These are phyloP conservation scores for Senna siamea DNA, from an alignment of 306 rosid species.

Conservation along the genomic window DNA sequence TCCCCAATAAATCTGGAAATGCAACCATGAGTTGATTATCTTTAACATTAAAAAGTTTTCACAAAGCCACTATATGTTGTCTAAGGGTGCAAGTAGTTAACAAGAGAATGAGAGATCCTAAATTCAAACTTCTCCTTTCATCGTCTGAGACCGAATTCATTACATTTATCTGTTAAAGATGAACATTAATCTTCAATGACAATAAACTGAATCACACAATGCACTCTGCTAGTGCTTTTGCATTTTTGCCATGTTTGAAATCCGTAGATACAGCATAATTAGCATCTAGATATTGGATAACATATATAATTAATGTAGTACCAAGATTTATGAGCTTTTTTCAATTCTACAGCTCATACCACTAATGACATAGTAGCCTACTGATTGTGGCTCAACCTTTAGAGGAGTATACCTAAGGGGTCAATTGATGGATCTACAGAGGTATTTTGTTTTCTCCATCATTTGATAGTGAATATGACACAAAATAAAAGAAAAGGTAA, in stretches of 20 bases:
- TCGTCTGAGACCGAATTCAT: conserved; percentile 10
- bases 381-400: background rate
- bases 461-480: conserved; percentile 15
- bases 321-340: conserved; percentile 3
- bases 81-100: background rate
- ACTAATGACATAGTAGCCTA: conserved; percentile 6
- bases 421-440: conserved; percentile 14
- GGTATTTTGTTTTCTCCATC: background rate
- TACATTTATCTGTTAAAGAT: conserved; percentile 32
- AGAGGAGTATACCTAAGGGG: conserved; percentile 1
- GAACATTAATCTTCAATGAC: conserved; percentile 10
- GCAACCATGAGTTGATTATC: conserved; percentile 32
- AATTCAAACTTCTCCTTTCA: conserved; percentile 5
- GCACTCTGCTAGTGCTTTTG: conserved; percentile 1
- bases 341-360: conserved; percentile 3
- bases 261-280: conserved; percentile 11
- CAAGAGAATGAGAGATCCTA: background rate
- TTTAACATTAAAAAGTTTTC: background rate
- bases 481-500: background rate
- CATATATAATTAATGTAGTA: background rate
- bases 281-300: conserved; percentile 24
- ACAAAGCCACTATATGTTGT: background rate
- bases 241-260: conserved; percentile 26
- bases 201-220: conserved; percentile 5
- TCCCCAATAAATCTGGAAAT: conserved; percentile 58